Conservation (phyloP, 225 moss, liverwort and hornwort species). For the Lunularia cruciata region DNA sequence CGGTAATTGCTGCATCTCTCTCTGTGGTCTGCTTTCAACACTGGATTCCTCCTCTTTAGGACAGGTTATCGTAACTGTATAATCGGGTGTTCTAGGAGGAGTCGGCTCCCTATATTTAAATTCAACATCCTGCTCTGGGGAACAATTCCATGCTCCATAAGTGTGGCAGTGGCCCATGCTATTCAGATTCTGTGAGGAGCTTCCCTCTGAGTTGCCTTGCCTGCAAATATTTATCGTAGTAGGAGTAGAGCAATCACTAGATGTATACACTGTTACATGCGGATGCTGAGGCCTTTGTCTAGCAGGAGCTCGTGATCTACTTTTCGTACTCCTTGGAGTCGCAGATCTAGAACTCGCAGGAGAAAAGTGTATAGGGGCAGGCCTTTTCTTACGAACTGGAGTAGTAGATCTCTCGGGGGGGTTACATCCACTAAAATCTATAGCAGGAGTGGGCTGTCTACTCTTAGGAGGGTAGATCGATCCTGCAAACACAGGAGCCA, state of each 20-base stretch:
- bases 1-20: not conserved
- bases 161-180: slow-evolving; percentile 23
- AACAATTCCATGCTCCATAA: slow-evolving; percentile 11
- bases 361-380: not conserved
- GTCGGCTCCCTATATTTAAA: not conserved
- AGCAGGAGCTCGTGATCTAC: slow-evolving; percentile 6
- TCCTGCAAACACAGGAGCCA: too few relatives aligned
- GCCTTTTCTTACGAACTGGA: not conserved
- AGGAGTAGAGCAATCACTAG: slow-evolving; percentile 15
- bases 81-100: slow-evolving; percentile 7
- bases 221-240: slow-evolving; percentile 1
- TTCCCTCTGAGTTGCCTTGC: not conserved
- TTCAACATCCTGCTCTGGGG: not conserved
- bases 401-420: not conserved
- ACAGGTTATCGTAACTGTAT: slow-evolving; percentile 20
- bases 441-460: not conserved
- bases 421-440: not conserved
- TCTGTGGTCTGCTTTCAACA: not conserved
- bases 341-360: not conserved
- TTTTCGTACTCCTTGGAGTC: not conserved
- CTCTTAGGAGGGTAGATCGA: too few relatives aligned
- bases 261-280: not conserved
- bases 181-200: not conserved
- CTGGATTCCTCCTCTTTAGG: not conserved
- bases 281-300: slow-evolving; percentile 6